These are phyloP conservation scores for Corynespora cassiicola DNA, from an alignment of 2,329 filamentous ascomycete species.

Conservation along the genomic window DNA sequence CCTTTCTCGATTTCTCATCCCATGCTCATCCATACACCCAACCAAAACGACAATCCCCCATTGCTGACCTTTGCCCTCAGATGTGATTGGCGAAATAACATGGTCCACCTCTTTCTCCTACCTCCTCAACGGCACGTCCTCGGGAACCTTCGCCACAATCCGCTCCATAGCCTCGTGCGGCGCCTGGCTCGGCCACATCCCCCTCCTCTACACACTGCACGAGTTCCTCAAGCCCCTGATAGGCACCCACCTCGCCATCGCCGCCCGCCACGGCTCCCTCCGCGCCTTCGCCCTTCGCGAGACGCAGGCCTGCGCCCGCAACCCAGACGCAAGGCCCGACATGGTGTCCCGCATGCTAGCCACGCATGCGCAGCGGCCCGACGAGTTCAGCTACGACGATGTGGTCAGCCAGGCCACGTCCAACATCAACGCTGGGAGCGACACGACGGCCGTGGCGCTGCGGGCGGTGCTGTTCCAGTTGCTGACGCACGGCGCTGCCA, in stretches of 20 bases:
- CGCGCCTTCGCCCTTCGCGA: constrained; percentile 44
- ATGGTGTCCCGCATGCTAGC: constrained; percentile 47
- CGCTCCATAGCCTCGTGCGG: constrained; percentile 39
- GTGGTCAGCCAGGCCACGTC: constrained; percentile 45
- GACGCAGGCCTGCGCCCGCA: no score
- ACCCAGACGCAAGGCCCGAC: constrained; percentile 41
- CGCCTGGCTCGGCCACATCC: constrained; percentile 48
- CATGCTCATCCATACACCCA: neutral
- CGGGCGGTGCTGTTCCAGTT: constrained; percentile 32
- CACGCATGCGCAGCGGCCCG: constrained; percentile 43
- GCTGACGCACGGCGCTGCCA: constrained; percentile 18
- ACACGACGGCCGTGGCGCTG: constrained; percentile 52
- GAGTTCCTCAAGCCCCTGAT: constrained; percentile 43
- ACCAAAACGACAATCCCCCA: constrained; percentile 38
- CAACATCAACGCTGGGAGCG: constrained; percentile 50
- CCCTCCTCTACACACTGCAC: constrained; percentile 43
- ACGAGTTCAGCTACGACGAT: constrained; percentile 43
- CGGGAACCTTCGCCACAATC: constrained; percentile 43
- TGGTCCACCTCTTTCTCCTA: constrained; percentile 47
- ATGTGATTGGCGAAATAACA: constrained; percentile 51
- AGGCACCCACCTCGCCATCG: constrained; percentile 44
- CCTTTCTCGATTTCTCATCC: neutral
- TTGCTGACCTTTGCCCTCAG: no score
- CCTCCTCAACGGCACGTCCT: constrained; percentile 40
- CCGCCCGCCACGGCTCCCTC: constrained; percentile 39